Evolutionary conservation across 345 rosid genomes (phyloP).

Genomic region (Salix caprea): DNA sequence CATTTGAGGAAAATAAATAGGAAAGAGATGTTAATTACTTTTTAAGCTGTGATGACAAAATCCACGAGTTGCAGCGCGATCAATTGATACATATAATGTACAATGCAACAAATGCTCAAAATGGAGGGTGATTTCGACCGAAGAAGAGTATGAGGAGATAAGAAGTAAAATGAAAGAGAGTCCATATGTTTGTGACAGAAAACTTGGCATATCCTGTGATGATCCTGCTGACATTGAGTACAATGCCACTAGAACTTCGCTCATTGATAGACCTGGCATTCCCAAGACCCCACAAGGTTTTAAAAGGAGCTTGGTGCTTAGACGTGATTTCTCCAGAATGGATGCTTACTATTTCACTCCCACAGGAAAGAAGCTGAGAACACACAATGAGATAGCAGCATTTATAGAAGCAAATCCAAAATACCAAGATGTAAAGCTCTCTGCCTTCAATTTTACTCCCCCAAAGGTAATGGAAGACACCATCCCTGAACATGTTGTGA

Average conservation of each 20-base stretch:
- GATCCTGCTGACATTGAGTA: conserved; percentile 67
- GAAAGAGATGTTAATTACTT: background rate
- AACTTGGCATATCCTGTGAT: conserved; percentile 50
- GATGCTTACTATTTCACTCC: conserved; percentile 82
- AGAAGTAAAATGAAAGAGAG: conserved; percentile 46
- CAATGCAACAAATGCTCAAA: conserved; percentile 70
- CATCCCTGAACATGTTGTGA: conserved; percentile 39
- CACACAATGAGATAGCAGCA: conserved; percentile 54
- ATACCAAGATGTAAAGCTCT: conserved; percentile 41
- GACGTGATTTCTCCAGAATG: conserved; percentile 68
- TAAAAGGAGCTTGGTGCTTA: conserved; percentile 61
- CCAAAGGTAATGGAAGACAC: conserved; percentile 89
- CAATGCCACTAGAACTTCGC: conserved; percentile 66
- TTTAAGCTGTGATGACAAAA: conserved; percentile 4
- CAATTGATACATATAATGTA: conserved; percentile 64
- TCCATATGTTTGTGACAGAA: conserved; percentile 52
- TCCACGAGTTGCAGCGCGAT: conserved; percentile 7
- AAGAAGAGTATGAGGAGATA: conserved; percentile 73
- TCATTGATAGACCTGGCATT: conserved; percentile 72
- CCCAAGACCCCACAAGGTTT: conserved; percentile 86
- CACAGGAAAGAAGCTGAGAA: conserved; percentile 68
- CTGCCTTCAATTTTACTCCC: conserved; percentile 41
- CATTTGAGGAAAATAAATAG: background rate
- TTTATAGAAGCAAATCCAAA: conserved; percentile 55
- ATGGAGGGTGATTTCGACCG: conserved; percentile 63